Evolutionary conservation across 345 rosid species (phyloP).

Genomic region (Citrus unshiu): DNA sequence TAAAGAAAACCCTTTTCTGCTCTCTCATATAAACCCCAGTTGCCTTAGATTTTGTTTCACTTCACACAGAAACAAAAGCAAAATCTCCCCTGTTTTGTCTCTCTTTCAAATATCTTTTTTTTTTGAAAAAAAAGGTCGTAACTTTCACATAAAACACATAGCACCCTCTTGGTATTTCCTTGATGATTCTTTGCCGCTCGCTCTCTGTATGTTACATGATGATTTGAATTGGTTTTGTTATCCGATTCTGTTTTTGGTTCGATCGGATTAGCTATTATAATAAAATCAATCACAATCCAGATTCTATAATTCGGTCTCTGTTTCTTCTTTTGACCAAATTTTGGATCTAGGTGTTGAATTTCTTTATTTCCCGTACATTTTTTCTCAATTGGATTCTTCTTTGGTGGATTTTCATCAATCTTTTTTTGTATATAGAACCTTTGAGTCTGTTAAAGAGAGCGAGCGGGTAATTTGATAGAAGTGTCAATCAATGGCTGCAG

Average conservation of each 20-base stretch:
- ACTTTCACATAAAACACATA: neutral
- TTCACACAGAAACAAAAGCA: neutral
- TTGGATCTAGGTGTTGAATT: slow-evolving; percentile 26
- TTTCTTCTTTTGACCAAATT: slow-evolving; percentile 22
- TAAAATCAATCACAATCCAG: slow-evolving; percentile 5
- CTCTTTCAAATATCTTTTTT: neutral
- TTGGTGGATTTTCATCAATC: neutral
- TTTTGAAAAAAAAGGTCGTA: neutral
- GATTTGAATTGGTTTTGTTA: slow-evolving; percentile 23
- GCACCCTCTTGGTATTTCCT: slow-evolving; percentile 4
- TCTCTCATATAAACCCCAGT: slow-evolving; percentile 9
- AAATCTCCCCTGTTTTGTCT: slow-evolving; percentile 9
- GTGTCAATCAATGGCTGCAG: slow-evolving; percentile 34
- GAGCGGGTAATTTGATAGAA: slow-evolving; percentile 23
- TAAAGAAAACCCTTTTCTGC: slow-evolving; percentile 17
- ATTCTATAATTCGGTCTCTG: slow-evolving; percentile 24
- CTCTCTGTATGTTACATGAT: slow-evolving; percentile 22
- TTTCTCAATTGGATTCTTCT: neutral
- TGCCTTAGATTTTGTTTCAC: slow-evolving; percentile 8
- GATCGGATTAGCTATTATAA: slow-evolving; percentile 31
- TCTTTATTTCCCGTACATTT: neutral
- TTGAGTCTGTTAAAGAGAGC: slow-evolving; percentile 19
- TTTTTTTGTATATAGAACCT: neutral
- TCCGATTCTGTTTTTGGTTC: slow-evolving; percentile 46
- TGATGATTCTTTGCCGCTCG: slow-evolving; percentile 17